Evolutionary conservation across 2,329 filamentous ascomycete genomes (phyloP).

Genomic region (Colletotrichum incanum): DNA sequence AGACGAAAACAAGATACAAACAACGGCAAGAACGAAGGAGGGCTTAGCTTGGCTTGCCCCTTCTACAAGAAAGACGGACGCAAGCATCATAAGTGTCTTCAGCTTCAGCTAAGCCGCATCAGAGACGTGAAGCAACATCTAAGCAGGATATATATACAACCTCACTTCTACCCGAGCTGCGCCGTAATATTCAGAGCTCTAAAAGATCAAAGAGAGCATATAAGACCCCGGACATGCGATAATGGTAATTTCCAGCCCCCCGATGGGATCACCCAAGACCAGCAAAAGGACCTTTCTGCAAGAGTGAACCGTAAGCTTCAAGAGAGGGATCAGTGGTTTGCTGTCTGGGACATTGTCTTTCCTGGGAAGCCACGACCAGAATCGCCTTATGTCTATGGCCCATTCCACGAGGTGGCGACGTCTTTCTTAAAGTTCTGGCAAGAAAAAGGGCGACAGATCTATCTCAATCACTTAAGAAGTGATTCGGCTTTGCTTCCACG

Average conservation of each 20-base stretch:
- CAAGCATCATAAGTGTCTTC: slow-evolving; percentile 8
- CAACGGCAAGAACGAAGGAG: not conserved
- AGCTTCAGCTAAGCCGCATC: not conserved
- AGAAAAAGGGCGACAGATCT: not conserved
- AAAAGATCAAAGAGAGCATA: not conserved
- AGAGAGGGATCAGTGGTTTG: slow-evolving; percentile 4
- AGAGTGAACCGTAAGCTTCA: not conserved
- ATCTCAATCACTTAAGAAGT: not conserved
- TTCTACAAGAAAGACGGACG: slow-evolving; percentile 1
- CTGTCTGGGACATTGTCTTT: slow-evolving; percentile 4
- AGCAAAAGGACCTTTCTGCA: not conserved
- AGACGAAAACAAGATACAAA: not conserved
- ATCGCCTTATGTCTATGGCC: not conserved
- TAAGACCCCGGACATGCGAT: not conserved
- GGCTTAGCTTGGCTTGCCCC: not conserved
- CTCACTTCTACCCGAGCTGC: slow-evolving; percentile 1
- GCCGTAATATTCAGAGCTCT: not conserved
- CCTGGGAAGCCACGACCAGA: not conserved
- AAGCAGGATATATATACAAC: not conserved
- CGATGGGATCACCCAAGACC: not conserved
- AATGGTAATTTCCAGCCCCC: not conserved
- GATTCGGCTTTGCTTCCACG: too few relatives aligned
- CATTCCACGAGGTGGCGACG: not conserved
- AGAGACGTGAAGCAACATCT: slow-evolving; percentile 30
- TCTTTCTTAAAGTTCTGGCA: not conserved